phyloP scores from a whole-genome alignment of 2,329 filamentous ascomycete genomes.

The Neonectria hederae region DNA sequence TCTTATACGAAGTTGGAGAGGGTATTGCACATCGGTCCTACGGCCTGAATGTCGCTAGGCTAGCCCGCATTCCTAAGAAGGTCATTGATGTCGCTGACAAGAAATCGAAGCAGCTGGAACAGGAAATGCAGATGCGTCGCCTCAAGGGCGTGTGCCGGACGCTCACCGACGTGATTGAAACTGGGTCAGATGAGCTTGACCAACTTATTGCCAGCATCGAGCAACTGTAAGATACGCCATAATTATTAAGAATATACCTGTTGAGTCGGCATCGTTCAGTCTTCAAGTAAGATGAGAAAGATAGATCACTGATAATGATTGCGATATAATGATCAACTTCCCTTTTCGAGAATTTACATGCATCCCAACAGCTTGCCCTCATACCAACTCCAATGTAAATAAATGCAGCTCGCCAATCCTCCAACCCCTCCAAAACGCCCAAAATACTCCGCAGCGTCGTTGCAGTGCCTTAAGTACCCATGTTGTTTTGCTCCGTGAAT shows the following conservation, averaged over 20 bases:
- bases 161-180: conserved; percentile 53
- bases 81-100: conserved; percentile 82
- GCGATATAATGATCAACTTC: background rate
- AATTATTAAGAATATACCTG: background rate
- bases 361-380: background rate
- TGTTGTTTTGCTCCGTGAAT: background rate
- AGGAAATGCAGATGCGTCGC: conserved; percentile 71
- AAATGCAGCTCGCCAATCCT: conserved; percentile 12
- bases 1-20: conserved; percentile 90
- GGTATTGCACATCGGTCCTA: conserved; percentile 95
- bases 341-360: background rate
- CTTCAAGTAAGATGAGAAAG: background rate
- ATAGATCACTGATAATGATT: conserved; percentile 9
- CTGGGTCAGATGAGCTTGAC: conserved; percentile 57
- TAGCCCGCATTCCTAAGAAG: conserved; percentile 81
- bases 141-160: conserved; percentile 60
- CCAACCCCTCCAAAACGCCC: conserved; percentile 8
- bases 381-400: conserved; percentile 7
- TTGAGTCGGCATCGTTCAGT: background rate
- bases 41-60: conserved; percentile 88
- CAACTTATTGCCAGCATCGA: conserved; percentile 66
- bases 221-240: conserved; percentile 57
- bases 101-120: conserved; percentile 84
- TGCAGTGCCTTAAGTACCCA: conserved; percentile 1
- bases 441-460: conserved; percentile 5